Evolutionary conservation across 2,329 filamentous ascomycete species (phyloP).

Genomic region (Neopestalotiopsis sp.): DNA sequence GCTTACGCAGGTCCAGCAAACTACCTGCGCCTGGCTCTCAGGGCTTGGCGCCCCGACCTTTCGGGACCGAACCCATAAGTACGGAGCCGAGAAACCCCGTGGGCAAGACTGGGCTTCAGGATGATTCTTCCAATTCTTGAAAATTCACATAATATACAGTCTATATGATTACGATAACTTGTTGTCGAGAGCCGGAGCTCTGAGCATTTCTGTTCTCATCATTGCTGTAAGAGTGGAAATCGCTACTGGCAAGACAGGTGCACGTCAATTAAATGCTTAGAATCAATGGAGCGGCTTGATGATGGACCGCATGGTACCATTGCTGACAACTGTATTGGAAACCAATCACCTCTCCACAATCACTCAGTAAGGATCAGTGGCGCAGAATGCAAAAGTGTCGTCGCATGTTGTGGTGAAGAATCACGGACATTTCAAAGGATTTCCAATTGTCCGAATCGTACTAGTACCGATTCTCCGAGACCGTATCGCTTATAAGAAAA

Average conservation of each 20-base stretch:
- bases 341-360: no score
- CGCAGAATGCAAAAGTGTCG: background rate
- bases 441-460: background rate
- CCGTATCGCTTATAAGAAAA: background rate
- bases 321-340: no score
- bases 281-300: no score
- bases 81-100: background rate
- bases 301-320: no score
- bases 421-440: background rate
- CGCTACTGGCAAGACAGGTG: no score
- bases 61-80: background rate
- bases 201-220: no score
- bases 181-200: no score
- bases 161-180: no score
- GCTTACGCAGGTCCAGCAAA: background rate
- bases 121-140: no score
- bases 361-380: background rate
- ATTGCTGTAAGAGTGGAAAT: no score
- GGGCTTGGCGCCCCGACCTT: background rate
- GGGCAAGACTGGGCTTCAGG: background rate
- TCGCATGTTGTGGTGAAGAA: background rate
- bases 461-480: slow-evolving; percentile 1
- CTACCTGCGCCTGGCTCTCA: background rate
- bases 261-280: no score
- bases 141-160: no score